These are phyloP conservation scores for Colletotrichum godetiae DNA, from an alignment of 2,329 filamentous ascomycete species.

Conservation along the genomic window DNA sequence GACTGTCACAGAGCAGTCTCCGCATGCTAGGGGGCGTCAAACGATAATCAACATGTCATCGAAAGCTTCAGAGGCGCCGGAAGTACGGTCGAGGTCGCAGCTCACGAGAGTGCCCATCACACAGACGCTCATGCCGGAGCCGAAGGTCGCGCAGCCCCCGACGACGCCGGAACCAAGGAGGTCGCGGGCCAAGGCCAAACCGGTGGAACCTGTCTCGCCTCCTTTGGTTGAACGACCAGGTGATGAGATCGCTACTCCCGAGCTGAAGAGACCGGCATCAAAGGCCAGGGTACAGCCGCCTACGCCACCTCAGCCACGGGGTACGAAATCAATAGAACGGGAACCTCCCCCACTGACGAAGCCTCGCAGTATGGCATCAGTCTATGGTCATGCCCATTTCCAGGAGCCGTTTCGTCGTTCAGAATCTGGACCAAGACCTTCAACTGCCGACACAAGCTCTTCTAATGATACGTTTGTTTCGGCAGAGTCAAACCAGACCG, in stretches of 20 bases:
- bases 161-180: conserved; percentile 25
- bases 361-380: conserved; percentile 10
- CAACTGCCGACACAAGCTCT: conserved; percentile 37
- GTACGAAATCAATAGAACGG: conserved; percentile 11
- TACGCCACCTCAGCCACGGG: conserved; percentile 50
- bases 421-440: conserved; percentile 31
- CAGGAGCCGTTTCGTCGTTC: background rate
- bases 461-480: conserved; percentile 42
- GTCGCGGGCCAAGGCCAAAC: conserved; percentile 15
- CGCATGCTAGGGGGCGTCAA: background rate
- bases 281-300: conserved; percentile 44
- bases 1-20: background rate
- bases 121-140: background rate
- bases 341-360: background rate
- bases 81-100: background rate
- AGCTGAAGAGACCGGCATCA: conserved; percentile 44
- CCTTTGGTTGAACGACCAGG: conserved; percentile 33
- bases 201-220: conserved; percentile 35
- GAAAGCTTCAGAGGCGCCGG: background rate
- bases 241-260: conserved; percentile 44
- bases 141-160: background rate
- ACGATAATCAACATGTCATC: background rate
- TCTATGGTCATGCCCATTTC: background rate
- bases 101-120: background rate
- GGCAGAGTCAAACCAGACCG: conserved; percentile 42